Evolutionary conservation across 495 filamentous ascomycete species (phyloP).

Genomic region (Hypoxylon perforatum): DNA sequence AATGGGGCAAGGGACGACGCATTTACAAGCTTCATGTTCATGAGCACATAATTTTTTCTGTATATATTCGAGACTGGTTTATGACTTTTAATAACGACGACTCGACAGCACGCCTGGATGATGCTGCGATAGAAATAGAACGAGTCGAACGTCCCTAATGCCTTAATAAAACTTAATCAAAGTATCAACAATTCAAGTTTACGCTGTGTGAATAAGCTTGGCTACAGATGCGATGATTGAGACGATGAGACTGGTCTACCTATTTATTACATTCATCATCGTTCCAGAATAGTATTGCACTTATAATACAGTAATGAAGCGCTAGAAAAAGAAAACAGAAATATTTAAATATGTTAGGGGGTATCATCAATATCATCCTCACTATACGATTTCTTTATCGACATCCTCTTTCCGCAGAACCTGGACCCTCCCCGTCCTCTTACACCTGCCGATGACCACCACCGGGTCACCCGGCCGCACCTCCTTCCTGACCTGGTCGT

Average conservation of each 20-base stretch:
- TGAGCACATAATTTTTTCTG: slow-evolving; percentile 22
- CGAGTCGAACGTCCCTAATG: slow-evolving; percentile 22
- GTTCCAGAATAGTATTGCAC: background rate
- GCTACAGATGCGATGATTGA: too few relatives aligned
- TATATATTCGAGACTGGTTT: slow-evolving; percentile 37
- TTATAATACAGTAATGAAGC: background rate
- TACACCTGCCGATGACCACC: slow-evolving; percentile 7
- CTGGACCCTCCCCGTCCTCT: slow-evolving; percentile 13
- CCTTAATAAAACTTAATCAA: slow-evolving; percentile 26
- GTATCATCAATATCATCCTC: too few relatives aligned
- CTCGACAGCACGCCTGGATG: slow-evolving; percentile 3
- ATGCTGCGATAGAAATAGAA: slow-evolving; percentile 28
- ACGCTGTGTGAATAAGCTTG: too few relatives aligned
- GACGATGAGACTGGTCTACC: too few relatives aligned
- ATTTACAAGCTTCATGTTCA: slow-evolving; percentile 2
- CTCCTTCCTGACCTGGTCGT: slow-evolving; percentile 2
- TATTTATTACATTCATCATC: too few relatives aligned
- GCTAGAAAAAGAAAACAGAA: background rate
- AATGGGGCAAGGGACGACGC: slow-evolving; percentile 2
- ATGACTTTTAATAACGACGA: slow-evolving; percentile 23
- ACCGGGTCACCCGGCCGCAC: background rate
- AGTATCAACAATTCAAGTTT: too few relatives aligned
- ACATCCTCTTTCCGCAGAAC: slow-evolving; percentile 17
- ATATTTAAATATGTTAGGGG: background rate
- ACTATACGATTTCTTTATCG: slow-evolving; percentile 1